Conservation (phyloP, 2,329 filamentous ascomycete species). For the Rhynchosporium agropyri region DNA sequence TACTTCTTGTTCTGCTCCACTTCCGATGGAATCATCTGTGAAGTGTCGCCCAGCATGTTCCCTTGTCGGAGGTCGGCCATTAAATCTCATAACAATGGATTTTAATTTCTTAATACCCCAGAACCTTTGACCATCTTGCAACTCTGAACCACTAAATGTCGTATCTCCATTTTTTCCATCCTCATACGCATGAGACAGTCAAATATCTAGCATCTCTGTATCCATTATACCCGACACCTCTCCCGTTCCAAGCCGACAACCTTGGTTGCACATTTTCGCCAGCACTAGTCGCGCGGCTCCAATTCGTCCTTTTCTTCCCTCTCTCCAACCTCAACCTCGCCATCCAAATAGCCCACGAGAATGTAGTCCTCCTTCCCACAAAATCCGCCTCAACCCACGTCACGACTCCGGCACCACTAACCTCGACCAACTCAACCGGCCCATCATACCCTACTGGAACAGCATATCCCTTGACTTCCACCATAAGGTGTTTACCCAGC, state of each 20-base stretch:
- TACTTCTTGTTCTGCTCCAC: too few species aligned
- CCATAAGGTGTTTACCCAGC: neutral
- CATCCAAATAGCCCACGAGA: conserved; percentile 8
- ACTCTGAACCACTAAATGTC: too few species aligned
- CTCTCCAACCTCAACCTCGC: neutral
- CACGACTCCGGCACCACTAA: neutral
- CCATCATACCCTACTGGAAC: neutral
- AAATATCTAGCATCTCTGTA: neutral
- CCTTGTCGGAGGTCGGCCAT: too few species aligned
- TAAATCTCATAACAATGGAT: too few species aligned
- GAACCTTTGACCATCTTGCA: too few species aligned
- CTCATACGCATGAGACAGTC: neutral
- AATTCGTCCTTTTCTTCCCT: neutral
- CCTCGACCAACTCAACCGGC: neutral
- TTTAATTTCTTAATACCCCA: too few species aligned
- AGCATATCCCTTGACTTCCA: conserved; percentile 9
- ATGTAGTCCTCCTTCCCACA: neutral
- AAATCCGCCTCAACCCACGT: neutral
- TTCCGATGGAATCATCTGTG: too few species aligned
- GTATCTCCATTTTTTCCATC: too few species aligned
- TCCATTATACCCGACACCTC: conserved; percentile 11
- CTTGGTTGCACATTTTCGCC: neutral
- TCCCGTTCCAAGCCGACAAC: neutral
- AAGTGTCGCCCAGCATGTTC: too few species aligned
- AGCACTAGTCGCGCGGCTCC: conserved; percentile 1